Conservation (phyloP, 1,139 yeast genomes). For the Blastobotrys proliferans region DNA sequence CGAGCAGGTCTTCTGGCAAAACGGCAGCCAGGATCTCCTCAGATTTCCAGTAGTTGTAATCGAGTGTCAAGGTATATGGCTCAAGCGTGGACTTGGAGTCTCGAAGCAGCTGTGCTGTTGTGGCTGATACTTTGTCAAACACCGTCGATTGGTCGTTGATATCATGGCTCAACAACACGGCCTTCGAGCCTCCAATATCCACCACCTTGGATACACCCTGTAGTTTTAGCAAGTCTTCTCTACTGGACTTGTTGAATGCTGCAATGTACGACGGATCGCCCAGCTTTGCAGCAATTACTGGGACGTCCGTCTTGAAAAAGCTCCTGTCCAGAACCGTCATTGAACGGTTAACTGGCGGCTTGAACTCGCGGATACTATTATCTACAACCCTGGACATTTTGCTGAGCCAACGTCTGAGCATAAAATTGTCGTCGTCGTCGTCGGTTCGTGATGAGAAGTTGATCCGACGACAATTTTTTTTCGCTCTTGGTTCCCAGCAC, state of each 20-base stretch:
- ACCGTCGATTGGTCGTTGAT: conserved; percentile 37
- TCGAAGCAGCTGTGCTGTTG: conserved; percentile 44
- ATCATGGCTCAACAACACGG: conserved; percentile 58
- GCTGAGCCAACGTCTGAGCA: background rate
- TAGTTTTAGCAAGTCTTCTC: conserved; percentile 53
- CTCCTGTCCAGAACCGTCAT: conserved; percentile 64
- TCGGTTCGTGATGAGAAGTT: background rate
- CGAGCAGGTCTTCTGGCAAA: conserved; percentile 64
- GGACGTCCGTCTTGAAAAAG: conserved; percentile 53
- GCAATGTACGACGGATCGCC: conserved; percentile 59
- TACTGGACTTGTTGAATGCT: conserved; percentile 45
- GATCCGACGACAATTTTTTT: conserved; percentile 3
- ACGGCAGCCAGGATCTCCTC: conserved; percentile 79
- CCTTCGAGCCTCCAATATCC: conserved; percentile 40
- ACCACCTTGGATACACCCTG: conserved; percentile 68
- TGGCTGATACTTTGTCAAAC: conserved; percentile 39
- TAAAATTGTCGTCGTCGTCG: background rate
- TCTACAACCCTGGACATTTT: conserved; percentile 1
- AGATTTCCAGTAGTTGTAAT: conserved; percentile 81
- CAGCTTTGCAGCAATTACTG: conserved; percentile 63
- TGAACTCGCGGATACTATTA: conserved; percentile 15
- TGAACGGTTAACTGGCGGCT: conserved; percentile 65
- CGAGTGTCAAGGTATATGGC: conserved; percentile 56
- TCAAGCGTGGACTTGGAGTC: conserved; percentile 46
- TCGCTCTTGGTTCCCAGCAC: background rate